These are phyloP conservation scores for Aegilops sharonensis DNA, from an alignment of 176 grass and related monocot genomes.

Conservation along the genomic window DNA sequence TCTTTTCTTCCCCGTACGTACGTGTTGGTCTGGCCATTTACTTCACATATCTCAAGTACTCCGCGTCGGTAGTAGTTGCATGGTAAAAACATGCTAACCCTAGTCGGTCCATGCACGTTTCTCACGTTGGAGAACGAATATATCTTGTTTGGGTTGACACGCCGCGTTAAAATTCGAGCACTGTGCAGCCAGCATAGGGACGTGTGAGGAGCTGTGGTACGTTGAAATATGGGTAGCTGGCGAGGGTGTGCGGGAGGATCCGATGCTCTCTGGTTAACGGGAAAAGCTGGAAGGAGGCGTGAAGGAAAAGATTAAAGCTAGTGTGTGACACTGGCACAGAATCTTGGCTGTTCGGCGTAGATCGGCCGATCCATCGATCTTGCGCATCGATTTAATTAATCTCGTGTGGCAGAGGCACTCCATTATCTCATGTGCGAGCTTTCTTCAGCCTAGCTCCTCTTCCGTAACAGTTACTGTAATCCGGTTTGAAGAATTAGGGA, in stretches of 20 bases:
- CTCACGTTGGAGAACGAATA: neutral
- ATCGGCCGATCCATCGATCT: neutral
- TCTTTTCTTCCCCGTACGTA: neutral
- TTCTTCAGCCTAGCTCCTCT: neutral
- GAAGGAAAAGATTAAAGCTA: neutral
- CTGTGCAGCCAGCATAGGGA: neutral
- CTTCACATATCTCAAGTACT: neutral
- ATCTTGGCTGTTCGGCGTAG: neutral
- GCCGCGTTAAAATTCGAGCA: neutral
- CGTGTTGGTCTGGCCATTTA: neutral
- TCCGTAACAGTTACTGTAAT: neutral
- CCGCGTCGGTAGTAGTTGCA: neutral
- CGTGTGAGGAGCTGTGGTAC: neutral
- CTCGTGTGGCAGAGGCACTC: neutral
- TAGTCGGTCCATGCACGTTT: neutral
- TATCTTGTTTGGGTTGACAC: neutral
- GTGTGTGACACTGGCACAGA: neutral
- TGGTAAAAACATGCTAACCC: neutral
- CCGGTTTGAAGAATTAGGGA: neutral
- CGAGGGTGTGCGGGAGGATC: neutral
- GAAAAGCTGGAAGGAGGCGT: neutral
- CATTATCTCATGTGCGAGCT: neutral
- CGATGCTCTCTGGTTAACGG: neutral
- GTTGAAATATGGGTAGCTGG: neutral
- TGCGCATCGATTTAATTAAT: neutral